Conservation (phyloP, 1,139 yeast genomes). For the Kodamaea fungicola region DNA sequence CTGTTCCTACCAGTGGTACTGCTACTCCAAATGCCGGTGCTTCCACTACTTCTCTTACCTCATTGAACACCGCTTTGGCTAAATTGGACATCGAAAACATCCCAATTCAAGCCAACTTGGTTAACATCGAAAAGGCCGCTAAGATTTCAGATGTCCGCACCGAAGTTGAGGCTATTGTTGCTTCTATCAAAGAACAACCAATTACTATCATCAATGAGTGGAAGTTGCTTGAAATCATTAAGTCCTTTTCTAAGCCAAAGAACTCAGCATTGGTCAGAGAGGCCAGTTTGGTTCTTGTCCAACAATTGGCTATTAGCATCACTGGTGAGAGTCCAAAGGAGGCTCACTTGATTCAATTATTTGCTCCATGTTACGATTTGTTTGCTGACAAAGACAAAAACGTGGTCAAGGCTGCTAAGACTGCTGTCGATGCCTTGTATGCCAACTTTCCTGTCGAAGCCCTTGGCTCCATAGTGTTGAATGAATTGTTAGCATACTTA, state of each 20-base stretch:
- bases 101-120: constrained; percentile 66
- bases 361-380: constrained; percentile 57
- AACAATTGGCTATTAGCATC: constrained; percentile 62
- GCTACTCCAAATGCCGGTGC: constrained; percentile 38
- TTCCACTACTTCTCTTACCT: constrained; percentile 68
- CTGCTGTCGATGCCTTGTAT: constrained; percentile 63
- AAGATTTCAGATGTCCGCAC: constrained; percentile 64
- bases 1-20: constrained; percentile 41
- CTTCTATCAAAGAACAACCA: constrained; percentile 35
- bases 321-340: constrained; percentile 73
- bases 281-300: constrained; percentile 63
- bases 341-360: constrained; percentile 62
- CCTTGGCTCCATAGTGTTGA: constrained; percentile 63
- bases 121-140: constrained; percentile 52
- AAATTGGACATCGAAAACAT: constrained; percentile 54
- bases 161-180: constrained; percentile 55
- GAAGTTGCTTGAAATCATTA: constrained; percentile 59
- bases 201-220: constrained; percentile 56
- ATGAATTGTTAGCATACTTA: constrained; percentile 59
- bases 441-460: constrained; percentile 79
- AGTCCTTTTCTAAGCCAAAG: constrained; percentile 69
- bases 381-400: constrained; percentile 83
- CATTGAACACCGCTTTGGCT: constrained; percentile 65
- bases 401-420: constrained; percentile 78
- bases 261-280: constrained; percentile 74